Evolutionary conservation across 495 filamentous ascomycete species (phyloP), one percentile per base, ranked within the genome.

Genomic region (Xylaria grammica): DNA sequence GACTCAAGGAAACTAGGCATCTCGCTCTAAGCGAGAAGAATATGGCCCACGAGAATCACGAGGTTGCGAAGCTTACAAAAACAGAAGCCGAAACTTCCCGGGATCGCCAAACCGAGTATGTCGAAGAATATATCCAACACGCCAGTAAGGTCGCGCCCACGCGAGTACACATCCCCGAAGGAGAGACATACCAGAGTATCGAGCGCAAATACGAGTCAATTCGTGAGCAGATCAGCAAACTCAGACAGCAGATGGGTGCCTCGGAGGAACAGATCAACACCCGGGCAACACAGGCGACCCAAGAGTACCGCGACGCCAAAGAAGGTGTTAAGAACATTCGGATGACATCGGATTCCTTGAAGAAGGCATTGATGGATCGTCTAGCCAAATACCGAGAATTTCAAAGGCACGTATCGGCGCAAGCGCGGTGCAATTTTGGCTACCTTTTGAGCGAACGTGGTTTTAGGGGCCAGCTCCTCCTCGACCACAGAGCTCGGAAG

Each of bases 401-500:
- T 75, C 89, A 93, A 66, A 79, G 84, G 13, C 86, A 88, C 65
- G 97, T 99, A 63, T 91, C 92, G 11, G 87, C 87, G 13, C 87
- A 92, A 54, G 93, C 94, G 27, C 87, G 93, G 52, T 86, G 87
- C 19, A 92, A 91, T 65, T 99, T 99, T 72, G 89, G 84, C 44
- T 95, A 93, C 70, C 83, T 98, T 15, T 84, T 99, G 49, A 90
- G 87, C 69, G 93, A 97, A 73, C 85, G 95, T 69, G 87, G 90
- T 17, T 99, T 97, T 77, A 86, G 93, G 20, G 95, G 95, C 49
- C 85, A 85, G 63, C 84, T 98, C 27, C 76, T 87, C 42, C 82
- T 95, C 22, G 89, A 97, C 63, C 95, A 98, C 75, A 77, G 81
- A 48, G 69, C 79, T 29, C 91, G 91, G 67, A 78, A 82, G 26